phyloP scores from a whole-genome alignment of 768 basidiomycete genomes.

The Lactifluus rugatus region DNA sequence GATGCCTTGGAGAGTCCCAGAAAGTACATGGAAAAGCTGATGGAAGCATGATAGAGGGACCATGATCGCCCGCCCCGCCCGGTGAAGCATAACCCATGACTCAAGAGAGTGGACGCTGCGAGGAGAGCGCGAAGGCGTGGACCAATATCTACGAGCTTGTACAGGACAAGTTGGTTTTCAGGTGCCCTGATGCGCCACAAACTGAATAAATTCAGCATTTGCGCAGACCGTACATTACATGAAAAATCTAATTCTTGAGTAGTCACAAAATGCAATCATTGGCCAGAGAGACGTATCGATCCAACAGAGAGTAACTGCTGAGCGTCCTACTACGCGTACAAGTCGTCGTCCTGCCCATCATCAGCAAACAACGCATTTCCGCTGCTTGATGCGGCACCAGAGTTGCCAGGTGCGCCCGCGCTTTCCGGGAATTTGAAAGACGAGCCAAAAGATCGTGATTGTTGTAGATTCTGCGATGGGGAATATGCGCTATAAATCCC shows the following conservation, averaged over 20 bases:
- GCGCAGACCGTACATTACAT: slow-evolving; percentile 2
- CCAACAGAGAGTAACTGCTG: neutral
- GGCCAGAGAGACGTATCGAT: neutral
- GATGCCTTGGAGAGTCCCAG: no score
- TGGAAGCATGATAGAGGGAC: no score
- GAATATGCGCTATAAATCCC: slow-evolving; percentile 10
- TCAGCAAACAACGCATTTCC: slow-evolving; percentile 76
- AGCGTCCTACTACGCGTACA: slow-evolving; percentile 56
- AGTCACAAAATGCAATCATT: slow-evolving; percentile 4
- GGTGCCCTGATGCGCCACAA: neutral
- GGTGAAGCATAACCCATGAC: no score
- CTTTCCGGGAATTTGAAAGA: slow-evolving; percentile 96
- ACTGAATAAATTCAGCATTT: neutral
- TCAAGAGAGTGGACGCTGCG: no score
- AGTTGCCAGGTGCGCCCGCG: slow-evolving; percentile 22
- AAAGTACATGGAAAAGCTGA: no score
- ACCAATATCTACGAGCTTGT: no score
- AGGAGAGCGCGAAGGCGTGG: no score
- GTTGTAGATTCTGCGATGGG: slow-evolving; percentile 65
- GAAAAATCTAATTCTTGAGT: slow-evolving; percentile 13
- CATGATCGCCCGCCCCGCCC: no score
- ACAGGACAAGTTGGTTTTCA: neutral
- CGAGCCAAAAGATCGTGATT: slow-evolving; percentile 86
- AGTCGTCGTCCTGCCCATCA: slow-evolving; percentile 80
- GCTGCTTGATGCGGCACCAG: slow-evolving; percentile 27